phyloP scores from a whole-genome alignment of 148 eudicot species.

The Vaccinium vitisidaea region DNA sequence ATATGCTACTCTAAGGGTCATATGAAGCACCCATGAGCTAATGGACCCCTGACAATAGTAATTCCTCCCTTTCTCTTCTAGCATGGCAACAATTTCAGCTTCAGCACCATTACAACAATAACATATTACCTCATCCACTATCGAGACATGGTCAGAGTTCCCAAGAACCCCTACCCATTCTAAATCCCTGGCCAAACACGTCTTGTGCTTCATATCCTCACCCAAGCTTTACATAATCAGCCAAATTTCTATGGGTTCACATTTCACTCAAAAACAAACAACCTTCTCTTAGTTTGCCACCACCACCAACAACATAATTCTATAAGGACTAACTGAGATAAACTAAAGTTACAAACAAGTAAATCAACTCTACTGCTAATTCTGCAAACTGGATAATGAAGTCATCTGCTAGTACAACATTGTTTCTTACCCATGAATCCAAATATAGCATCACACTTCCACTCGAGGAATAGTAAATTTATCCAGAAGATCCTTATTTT shows the following conservation, averaged over 20 bases:
- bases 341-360: not conserved
- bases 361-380: not conserved
- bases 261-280: not conserved
- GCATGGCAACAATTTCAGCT: not conserved
- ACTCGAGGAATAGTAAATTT: not conserved
- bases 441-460: not conserved
- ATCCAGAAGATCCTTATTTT: not conserved
- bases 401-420: not conserved
- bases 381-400: not conserved
- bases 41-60: not conserved
- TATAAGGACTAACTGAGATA: not conserved
- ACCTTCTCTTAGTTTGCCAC: not conserved
- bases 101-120: not conserved
- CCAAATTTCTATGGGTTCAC: not conserved
- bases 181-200: not conserved
- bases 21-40: not conserved
- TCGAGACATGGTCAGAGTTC: not conserved
- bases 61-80: not conserved
- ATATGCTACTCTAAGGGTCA: not conserved
- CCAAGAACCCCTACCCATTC: not conserved
- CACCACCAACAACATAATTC: not conserved
- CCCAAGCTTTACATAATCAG: not conserved
- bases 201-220: not conserved
- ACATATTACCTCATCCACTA: not conserved
- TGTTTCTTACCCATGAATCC: too few relatives aligned